Evolutionary conservation across 106 monocot genomes (phyloP).

Genomic region (Gastrodia elata): DNA sequence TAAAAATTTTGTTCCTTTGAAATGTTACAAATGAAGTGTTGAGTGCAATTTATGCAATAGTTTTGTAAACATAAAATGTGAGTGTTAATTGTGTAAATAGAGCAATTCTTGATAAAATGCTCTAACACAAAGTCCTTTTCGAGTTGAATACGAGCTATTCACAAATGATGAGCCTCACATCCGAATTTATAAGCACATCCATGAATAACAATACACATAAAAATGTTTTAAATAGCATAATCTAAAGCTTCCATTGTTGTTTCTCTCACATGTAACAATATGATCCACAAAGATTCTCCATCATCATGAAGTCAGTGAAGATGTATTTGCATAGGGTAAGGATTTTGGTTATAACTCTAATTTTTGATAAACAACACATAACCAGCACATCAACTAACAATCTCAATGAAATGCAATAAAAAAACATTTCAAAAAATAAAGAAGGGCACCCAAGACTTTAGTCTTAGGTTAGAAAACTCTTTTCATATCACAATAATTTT

Average conservation of each 20-base stretch:
- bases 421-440: background rate
- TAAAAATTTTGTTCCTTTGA: no score
- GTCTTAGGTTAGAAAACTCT: background rate
- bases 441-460: background rate
- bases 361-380: background rate
- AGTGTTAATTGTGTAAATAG: no score
- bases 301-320: background rate
- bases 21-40: no score
- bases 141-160: no score
- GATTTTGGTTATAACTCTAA: background rate
- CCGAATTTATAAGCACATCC: background rate
- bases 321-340: background rate
- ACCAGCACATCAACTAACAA: background rate
- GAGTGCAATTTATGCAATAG: no score
- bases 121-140: no score
- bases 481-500: background rate
- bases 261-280: background rate
- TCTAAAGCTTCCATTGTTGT: background rate
- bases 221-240: background rate
- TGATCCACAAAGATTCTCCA: background rate
- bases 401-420: background rate
- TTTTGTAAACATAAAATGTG: no score
- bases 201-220: background rate
- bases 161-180: no score
- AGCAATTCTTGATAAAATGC: no score